Conservation (phyloP, 495 filamentous ascomycete genomes). For the Xylaria venustula region DNA sequence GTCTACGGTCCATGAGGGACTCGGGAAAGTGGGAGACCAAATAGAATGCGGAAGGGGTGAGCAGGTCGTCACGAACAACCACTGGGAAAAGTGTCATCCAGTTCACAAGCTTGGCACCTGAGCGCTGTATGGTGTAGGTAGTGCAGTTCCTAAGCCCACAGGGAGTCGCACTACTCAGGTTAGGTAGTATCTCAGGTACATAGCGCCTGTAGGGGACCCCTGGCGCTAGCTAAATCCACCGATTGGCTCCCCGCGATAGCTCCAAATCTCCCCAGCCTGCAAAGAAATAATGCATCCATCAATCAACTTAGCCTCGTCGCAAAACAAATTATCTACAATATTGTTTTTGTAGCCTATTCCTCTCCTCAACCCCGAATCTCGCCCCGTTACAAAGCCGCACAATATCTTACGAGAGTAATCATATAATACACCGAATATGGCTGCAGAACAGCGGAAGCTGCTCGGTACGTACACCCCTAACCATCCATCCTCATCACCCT, state of each 20-base stretch:
- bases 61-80: slow-evolving; percentile 19
- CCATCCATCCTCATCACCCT: background rate
- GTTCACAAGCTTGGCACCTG: background rate
- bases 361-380: too few species aligned
- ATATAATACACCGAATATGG: too few species aligned
- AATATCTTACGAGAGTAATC: too few species aligned
- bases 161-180: too few species aligned
- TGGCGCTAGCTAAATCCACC: slow-evolving; percentile 2
- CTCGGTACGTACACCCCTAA: slow-evolving; percentile 64
- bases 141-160: too few species aligned
- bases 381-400: background rate
- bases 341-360: background rate
- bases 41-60: slow-evolving; percentile 20
- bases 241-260: slow-evolving; percentile 31
- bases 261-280: background rate
- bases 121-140: too few species aligned
- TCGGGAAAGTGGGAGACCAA: slow-evolving; percentile 1
- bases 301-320: slow-evolving; percentile 19
- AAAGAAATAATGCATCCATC: background rate
- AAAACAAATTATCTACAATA: background rate
- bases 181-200: too few species aligned
- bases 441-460: slow-evolving; percentile 92
- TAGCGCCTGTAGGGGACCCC: slow-evolving; percentile 19
- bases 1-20: slow-evolving; percentile 31
- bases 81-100: slow-evolving; percentile 21